Evolutionary conservation across 371 early-diverging fungal species (phyloP), one percentile per base, ranked within the genome.

Genomic region (Parasitella parasitica): DNA sequence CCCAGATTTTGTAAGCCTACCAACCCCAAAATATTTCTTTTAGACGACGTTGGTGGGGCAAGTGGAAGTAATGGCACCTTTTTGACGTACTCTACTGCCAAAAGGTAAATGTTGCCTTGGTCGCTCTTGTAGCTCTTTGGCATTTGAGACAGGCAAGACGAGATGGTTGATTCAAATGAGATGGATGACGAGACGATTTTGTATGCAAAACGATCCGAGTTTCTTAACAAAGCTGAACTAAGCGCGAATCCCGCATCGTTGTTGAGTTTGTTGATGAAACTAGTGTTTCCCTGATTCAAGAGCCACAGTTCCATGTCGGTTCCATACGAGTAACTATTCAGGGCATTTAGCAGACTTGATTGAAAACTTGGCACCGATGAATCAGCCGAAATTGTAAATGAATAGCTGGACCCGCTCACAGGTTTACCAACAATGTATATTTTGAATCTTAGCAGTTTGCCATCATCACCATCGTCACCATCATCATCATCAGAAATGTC

Each of bases 1-100:
- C 99, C 99, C 36, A 98, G 66, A 69, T 98, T 98, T 57, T 87
- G 89, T 59, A 98, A 72, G 3, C 99, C 99, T 0, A 67, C 32
- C 73, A 75, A 7, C 62, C 85, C 77, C 70, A 85, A 64, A 59
- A 81, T 27, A 72, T 16, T 20, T 43, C 8, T 18, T 20, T 11
- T 16, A 20, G 9, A 4, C 18, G 43, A 67, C 36, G 75, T 76
- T 13, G 69, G 16, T 58, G 43, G 68, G 67, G 28, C 0, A 8
- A 36, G n/a, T 16, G 26, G 7, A 22, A 48, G 24, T 18, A 53
- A 27, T n/a, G 6, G 8, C 34, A 12, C 43, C 18, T 37, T 15
- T 28, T n/a, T 54, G 2, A 51, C 15, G 0, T 30, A 37, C 1
- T 59, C 43, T 26, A 56, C 50, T 16, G 57, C 57, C 53, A 66